phyloP scores from a whole-genome alignment of 805 yeast species.

The Saccharomycopsis sp. region DNA sequence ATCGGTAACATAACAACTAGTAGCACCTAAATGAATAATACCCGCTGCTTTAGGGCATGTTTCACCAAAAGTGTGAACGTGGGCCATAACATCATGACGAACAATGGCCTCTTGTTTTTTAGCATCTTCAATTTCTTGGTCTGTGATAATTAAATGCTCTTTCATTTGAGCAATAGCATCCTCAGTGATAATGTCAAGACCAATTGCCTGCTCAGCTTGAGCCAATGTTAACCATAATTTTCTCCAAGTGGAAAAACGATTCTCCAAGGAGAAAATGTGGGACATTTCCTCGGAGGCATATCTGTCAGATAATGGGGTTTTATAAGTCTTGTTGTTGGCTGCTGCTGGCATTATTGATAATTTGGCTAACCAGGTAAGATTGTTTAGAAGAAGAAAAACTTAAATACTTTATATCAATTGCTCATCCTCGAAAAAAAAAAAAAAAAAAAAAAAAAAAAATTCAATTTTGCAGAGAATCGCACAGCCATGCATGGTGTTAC shows the following conservation, averaged over 20 bases:
- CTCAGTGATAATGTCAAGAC: slow-evolving; percentile 76
- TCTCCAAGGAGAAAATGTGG: slow-evolving; percentile 81
- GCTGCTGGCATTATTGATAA: no score
- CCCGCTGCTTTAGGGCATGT: slow-evolving; percentile 96
- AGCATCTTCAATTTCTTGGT: slow-evolving; percentile 87
- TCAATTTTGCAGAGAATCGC: no score
- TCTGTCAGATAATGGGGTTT: slow-evolving; percentile 92
- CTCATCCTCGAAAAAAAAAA: no score
- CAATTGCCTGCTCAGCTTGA: slow-evolving; percentile 89
- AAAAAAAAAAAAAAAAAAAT: no score
- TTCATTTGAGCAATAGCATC: slow-evolving; percentile 88
- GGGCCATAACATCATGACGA: slow-evolving; percentile 99
- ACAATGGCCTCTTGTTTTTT: slow-evolving; percentile 93
- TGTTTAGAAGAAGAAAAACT: no score
- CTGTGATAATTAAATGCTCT: slow-evolving; percentile 72
- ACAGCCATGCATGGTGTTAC: no score
- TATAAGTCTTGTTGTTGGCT: slow-evolving; percentile 68
- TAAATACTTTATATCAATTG: no score
- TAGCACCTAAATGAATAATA: slow-evolving; percentile 96
- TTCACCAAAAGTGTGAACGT: slow-evolving; percentile 90
- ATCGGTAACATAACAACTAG: slow-evolving; percentile 96
- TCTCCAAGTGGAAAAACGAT: slow-evolving; percentile 97
- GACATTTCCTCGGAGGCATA: slow-evolving; percentile 99
- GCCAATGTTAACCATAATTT: slow-evolving; percentile 94
- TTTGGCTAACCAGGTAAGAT: no score